phyloP scores from a whole-genome alignment of 257 asterid genomes.

The Verbena officinalis region DNA sequence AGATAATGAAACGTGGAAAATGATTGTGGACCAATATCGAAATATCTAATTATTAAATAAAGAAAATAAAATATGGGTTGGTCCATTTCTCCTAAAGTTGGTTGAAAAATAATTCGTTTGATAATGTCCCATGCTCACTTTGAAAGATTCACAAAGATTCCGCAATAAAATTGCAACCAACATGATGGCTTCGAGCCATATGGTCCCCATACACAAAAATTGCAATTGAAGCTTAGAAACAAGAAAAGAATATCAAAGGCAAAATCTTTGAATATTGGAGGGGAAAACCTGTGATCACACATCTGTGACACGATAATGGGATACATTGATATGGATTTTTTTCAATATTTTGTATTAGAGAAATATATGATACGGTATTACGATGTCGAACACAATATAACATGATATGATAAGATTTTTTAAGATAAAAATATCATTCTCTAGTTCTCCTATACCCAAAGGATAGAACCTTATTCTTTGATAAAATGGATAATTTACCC shows the following conservation, averaged over 20 bases:
- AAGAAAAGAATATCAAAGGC: too few species aligned
- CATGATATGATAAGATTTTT: too few species aligned
- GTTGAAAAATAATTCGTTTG: slow-evolving; percentile 9
- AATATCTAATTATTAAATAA: neutral
- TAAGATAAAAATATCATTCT: too few species aligned
- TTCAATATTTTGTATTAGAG: too few species aligned
- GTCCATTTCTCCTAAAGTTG: neutral
- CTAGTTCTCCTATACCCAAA: neutral
- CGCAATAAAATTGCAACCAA: neutral
- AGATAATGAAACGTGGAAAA: slow-evolving; percentile 8
- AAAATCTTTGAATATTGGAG: too few species aligned
- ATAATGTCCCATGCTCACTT: slow-evolving; percentile 14
- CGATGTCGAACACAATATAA: too few species aligned
- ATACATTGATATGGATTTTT: too few species aligned
- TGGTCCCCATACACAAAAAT: neutral
- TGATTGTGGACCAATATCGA: slow-evolving; percentile 8
- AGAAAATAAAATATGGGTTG: slow-evolving; percentile 7
- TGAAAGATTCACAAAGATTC: slow-evolving; percentile 24
- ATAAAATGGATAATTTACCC: neutral
- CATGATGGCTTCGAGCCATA: neutral
- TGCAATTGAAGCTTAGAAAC: too few species aligned
- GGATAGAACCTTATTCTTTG: neutral
- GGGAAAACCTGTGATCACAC: too few species aligned
- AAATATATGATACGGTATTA: too few species aligned
- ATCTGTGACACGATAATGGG: too few species aligned